Evolutionary conservation across 2,329 filamentous ascomycete genomes (phyloP), one percentile per base, ranked within the genome.

Genomic region (Graphilbum sp.): DNA sequence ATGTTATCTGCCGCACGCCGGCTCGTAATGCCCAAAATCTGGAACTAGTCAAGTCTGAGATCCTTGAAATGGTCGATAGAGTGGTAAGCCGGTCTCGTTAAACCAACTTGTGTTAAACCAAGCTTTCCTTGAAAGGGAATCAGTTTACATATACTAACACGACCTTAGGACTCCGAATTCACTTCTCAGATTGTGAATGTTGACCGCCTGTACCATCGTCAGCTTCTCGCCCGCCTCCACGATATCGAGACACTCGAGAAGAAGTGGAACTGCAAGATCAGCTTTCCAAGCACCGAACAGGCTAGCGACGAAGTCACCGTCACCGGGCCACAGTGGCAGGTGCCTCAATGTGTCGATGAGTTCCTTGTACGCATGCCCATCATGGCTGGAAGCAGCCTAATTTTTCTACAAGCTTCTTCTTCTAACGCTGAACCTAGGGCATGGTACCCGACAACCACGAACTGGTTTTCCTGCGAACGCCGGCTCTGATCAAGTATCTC

Each of bases 201-300:
- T 51, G 88, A 96, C 55, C 83, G 90, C 38, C 68, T 98, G 41
- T 95, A 95, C 56, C 90, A 98, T 54, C 83, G 90, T 46, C 85
- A 94, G 60, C 75, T 98, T 43, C 80, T 98, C 54, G 73, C 83
- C 42, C 84, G 87, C 42, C 78, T 96, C 46, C 66, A 73, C 33
- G 84, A 95, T 52, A 85, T 98, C 41, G 88, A 96, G 47, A 84
- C 90, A 49, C 69, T 98, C 37, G 90, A 98, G 64, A 92, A 93
- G 68, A 95, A 94, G 62, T 96, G 87, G 80, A 96, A 96, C 58
- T 98, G 90, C 76, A 96, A 96, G 66, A 92, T 98, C 53, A 83
- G 86, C 49, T 98, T 98, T 55, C 90, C 90, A 8, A 94, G 87
- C 61, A 96, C 90, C 10, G 90, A 98, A 57, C 82, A 92, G 59